Base-by-base conservation (phyloP, 2,329 filamentous ascomycete species). In the Pseudopithomyces maydicus region DNA sequence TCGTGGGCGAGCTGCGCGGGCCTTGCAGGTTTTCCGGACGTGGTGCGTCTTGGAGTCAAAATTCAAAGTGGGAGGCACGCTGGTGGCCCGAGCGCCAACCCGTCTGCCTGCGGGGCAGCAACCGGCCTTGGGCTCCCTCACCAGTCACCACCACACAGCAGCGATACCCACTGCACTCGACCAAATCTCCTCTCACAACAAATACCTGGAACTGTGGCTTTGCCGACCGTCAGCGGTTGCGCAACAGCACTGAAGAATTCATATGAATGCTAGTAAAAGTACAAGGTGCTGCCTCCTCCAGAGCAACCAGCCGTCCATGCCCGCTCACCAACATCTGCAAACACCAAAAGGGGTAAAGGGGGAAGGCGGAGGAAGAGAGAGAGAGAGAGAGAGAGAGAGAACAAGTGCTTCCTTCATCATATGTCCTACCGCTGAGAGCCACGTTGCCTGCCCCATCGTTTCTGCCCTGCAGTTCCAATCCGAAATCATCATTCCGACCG, bases 191-290 rank as follows among this genome's bases (percentile, higher is more conserved):
- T n/a, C n/a, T n/a, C n/a, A n/a, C n/a, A n/a, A n/a, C n/a, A n/a
- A n/a, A n/a, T n/a, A n/a, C n/a, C n/a, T n/a, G n/a, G n/a, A n/a
- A n/a, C n/a, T n/a, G n/a, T n/a, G n/a, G n/a, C n/a, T n/a, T n/a
- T n/a, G n/a, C n/a, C n/a, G n/a, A n/a, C n/a, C n/a, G n/a, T n/a
- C n/a, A n/a, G n/a, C n/a, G n/a, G n/a, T n/a, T n/a, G n/a, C n/a
- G n/a, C n/a, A n/a, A 54, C 45, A 33, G 49, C 54, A 19, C 20
- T 55, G 39, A 22, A 7, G 38, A 57, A 60, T 70, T 62, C 65
- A 65, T 70, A 70, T 61, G 65, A 74, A 73, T 66, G 66, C 59
- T 68, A 65, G 54, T 72, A 70, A 61, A 71, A 69, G 64, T 74
- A 73, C 70, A 72, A 53, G 29, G 23, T 63, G 55, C 56, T 61